phyloP scores from a whole-genome alignment of 768 basidiomycete genomes.

The Cystofilobasidium capitatum region DNA sequence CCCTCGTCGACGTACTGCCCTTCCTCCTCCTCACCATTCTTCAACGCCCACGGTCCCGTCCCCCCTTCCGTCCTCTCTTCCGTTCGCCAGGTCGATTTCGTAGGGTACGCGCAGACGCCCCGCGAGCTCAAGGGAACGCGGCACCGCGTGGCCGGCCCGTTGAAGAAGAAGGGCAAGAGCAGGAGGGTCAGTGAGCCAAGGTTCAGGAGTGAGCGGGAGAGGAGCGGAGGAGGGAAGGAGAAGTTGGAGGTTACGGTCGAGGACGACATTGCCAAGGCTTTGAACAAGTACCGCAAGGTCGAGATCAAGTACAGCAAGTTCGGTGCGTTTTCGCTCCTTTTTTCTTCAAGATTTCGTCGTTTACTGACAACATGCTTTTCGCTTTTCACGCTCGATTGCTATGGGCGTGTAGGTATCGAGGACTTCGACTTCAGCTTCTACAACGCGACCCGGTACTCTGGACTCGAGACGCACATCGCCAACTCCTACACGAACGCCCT shows the following conservation, averaged over 20 bases:
- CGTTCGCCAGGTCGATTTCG: constrained; percentile 78
- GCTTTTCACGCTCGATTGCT: neutral
- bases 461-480: constrained; percentile 90
- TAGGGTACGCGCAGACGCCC: constrained; percentile 81
- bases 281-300: constrained; percentile 75
- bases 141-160: constrained; percentile 57
- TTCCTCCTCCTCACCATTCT: constrained; percentile 48
- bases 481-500: constrained; percentile 94
- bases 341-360: neutral
- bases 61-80: constrained; percentile 64
- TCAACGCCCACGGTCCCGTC: constrained; percentile 58
- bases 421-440: constrained; percentile 97
- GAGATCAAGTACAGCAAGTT: constrained; percentile 99
- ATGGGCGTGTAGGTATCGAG: constrained; percentile 49
- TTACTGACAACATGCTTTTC: neutral
- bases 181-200: constrained; percentile 38
- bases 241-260: constrained; percentile 22
- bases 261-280: constrained; percentile 42
- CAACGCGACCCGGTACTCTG: constrained; percentile 81
- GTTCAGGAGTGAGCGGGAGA: constrained; percentile 69
- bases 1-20: constrained; percentile 35
- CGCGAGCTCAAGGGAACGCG: constrained; percentile 73
- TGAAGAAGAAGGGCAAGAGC: constrained; percentile 46
- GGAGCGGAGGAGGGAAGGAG: constrained; percentile 32
- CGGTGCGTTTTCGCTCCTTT: constrained; percentile 41